A percentile compares a stretch with the other conserved stretches of the same genome.
These are phyloP conservation scores for Yamadazyma blattariae DNA, from an alignment of 1,139 yeast species.

Conservation along the genomic window DNA sequence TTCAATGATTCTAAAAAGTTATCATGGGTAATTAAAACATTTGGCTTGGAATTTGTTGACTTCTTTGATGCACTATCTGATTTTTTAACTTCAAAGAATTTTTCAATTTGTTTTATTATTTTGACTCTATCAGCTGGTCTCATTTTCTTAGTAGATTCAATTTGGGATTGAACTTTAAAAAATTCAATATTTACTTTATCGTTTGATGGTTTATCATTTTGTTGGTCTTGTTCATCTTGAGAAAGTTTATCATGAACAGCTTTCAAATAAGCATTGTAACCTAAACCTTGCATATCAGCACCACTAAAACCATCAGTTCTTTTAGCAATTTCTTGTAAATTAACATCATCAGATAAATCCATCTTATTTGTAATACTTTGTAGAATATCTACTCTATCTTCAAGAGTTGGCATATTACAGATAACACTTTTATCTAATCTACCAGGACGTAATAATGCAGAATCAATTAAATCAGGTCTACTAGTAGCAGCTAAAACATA, in stretches of 20 bases:
- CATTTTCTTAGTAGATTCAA: slow-evolving; percentile 29
- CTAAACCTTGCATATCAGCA: slow-evolving; percentile 91
- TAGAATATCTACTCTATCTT: slow-evolving; percentile 75
- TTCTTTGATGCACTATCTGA: background rate
- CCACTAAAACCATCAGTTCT: slow-evolving; percentile 81
- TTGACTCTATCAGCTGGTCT: slow-evolving; percentile 45
- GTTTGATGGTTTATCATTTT: slow-evolving; percentile 11
- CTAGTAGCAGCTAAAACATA: slow-evolving; percentile 96
- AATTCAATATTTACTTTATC: slow-evolving; percentile 25
- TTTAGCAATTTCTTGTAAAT: slow-evolving; percentile 54
- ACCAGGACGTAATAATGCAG: slow-evolving; percentile 93
- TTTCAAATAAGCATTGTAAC: slow-evolving; percentile 86
- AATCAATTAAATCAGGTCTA: slow-evolving; percentile 91
- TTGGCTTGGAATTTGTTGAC: slow-evolving; percentile 1
- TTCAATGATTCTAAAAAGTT: slow-evolving; percentile 64
- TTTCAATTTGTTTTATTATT: slow-evolving; percentile 47
- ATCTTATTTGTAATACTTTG: slow-evolving; percentile 58
- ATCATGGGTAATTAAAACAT: slow-evolving; percentile 36
- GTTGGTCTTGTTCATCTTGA: slow-evolving; percentile 26
- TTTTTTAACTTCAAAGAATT: slow-evolving; percentile 19
- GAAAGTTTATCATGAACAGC: slow-evolving; percentile 82
- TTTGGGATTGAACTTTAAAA: slow-evolving; percentile 32
- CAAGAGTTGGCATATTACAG: slow-evolving; percentile 78
- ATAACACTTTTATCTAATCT: slow-evolving; percentile 88
- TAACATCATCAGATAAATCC: slow-evolving; percentile 49